These are phyloP conservation scores for Russula lepida DNA, from an alignment of 768 basidiomycete genomes.

Conservation along the genomic window DNA sequence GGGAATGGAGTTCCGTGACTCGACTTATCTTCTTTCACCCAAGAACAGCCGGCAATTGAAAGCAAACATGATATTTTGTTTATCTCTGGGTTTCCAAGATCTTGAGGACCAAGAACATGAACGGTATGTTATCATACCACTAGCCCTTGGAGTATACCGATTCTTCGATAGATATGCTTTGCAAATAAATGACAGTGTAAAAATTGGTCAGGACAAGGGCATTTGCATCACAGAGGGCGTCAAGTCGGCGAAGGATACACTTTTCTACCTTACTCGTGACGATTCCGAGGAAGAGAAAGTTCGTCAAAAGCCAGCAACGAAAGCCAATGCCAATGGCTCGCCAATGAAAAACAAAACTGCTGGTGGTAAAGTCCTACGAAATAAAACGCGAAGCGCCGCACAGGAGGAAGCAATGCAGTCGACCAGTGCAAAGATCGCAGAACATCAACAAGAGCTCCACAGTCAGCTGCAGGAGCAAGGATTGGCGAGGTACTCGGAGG, in stretches of 20 bases:
- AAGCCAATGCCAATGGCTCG: constrained; percentile 51
- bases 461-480: constrained; percentile 69
- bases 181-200: constrained; percentile 83
- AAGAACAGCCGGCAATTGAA: constrained; percentile 70
- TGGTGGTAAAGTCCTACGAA: constrained; percentile 79
- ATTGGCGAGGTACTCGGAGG: constrained; percentile 74
- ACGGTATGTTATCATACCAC: constrained; percentile 43
- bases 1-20: constrained; percentile 93
- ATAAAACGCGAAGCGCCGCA: constrained; percentile 81
- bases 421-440: constrained; percentile 66
- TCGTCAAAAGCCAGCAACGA: constrained; percentile 47
- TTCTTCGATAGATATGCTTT: constrained; percentile 61
- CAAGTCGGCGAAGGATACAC: constrained; percentile 75
- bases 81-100: constrained; percentile 80
- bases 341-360: constrained; percentile 67
- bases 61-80: constrained; percentile 77
- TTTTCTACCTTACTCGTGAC: constrained; percentile 72
- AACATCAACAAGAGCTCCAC: constrained; percentile 85
- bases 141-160: neutral
- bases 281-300: constrained; percentile 49
- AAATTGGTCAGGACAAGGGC: constrained; percentile 57
- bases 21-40: constrained; percentile 67
- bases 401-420: constrained; percentile 80
- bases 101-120: constrained; percentile 68
- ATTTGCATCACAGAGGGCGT: constrained; percentile 75